Base-by-base conservation (phyloP, 2,329 filamentous ascomycete genomes). In the Amesomyces nigricolor region DNA sequence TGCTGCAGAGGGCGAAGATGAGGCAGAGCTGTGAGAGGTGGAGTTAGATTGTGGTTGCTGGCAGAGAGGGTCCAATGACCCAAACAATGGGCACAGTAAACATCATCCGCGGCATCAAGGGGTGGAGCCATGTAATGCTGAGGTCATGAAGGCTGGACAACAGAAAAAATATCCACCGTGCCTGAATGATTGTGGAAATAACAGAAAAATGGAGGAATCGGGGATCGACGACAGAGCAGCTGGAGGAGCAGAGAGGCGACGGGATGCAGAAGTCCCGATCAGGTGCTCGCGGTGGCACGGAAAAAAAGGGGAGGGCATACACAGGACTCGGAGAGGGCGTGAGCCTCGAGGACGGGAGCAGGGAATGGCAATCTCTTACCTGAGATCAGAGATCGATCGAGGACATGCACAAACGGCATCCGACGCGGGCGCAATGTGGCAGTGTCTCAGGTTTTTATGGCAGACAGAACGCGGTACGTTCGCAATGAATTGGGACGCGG, bases 371-470 rank as follows among this genome's bases (percentile, higher is more conserved):
- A 43, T 47, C 38, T 46, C 54, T 53, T 42, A 57, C 54, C 51
- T 57, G 42, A 38, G 17, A 46, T 22, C 39, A 26, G n/a, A 30
- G 17, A 14, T 44, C 35, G 51, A 39, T 16, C 52, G 6, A 35
- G 19, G 17, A 32, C 29, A 51, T 32, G 43, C 46, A 30, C 51
- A 26, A 10, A 35, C 29, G 51, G 47, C 47, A 50, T 53, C 47
- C 47, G 45, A 42, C n/a, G 50, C 40, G 51, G 50, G 29, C 29
- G 49, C 39, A 43, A 39, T 46, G 48, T 55, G 47, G 48, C 56
- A 45, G 38, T 52, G 35, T 35, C 13, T 43, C 56, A 17, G 39
- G 47, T 58, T 53, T 26, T 55, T 53, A 58, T 49, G 52, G 49
- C 49, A 42, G 54, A 43, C 39, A 45, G 51, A 40, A 16, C 30